phyloP scores from a whole-genome alignment of 192 early-diverging fungal genomes.

The Cetraspora pellucida region DNA sequence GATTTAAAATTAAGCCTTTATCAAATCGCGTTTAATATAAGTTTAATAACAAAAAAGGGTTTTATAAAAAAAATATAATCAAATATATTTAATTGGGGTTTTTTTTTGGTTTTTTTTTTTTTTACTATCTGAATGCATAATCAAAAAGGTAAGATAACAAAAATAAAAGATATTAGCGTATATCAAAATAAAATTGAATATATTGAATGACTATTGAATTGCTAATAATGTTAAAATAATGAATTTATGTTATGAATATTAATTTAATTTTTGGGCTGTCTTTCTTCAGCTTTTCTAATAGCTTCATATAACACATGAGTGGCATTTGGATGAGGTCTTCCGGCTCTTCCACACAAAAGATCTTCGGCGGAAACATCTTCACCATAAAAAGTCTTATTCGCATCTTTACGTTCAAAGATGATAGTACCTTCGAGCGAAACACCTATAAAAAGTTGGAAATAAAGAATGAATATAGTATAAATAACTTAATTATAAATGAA shows the following conservation, averaged over 20 bases:
- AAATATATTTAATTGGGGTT: no score
- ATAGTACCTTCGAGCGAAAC: conserved; percentile 82
- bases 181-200: no score
- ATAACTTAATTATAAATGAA: neutral
- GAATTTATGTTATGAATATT: neutral
- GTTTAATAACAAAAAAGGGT: no score
- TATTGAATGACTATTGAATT: no score
- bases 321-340: neutral
- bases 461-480: neutral
- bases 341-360: conserved; percentile 54
- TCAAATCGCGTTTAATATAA: no score
- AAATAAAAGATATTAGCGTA: no score
- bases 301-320: neutral
- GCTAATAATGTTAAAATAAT: no score
- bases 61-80: no score
- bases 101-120: no score
- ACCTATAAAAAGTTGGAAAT: conserved; percentile 66
- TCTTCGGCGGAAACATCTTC: conserved; percentile 72
- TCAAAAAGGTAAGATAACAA: no score
- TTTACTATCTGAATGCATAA: no score
- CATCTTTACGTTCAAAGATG: conserved; percentile 81
- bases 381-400: conserved; percentile 81
- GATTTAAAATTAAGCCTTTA: no score
- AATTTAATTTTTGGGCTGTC: neutral
- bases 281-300: conserved; percentile 16